phyloP scores from a whole-genome alignment of 805 yeast genomes.

The Groenewaldozyma tartarivorans region DNA sequence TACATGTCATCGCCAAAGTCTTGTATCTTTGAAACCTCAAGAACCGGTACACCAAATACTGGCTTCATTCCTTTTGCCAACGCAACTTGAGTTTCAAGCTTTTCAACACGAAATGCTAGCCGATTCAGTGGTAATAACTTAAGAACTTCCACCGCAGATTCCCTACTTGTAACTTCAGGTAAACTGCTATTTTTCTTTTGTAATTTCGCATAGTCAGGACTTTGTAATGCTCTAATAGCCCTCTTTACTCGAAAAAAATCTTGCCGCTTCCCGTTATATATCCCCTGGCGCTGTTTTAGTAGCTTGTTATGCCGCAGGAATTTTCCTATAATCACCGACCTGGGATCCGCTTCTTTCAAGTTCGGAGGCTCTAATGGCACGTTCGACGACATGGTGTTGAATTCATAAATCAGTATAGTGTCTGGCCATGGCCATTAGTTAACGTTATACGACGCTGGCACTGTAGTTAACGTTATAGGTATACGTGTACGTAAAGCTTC shows the following conservation, averaged over 20 bases:
- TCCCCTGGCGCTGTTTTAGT: slow-evolving; percentile 77
- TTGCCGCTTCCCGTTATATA: slow-evolving; percentile 56
- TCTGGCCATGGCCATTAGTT: too few relatives aligned
- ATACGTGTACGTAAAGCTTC: too few relatives aligned
- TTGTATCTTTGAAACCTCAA: slow-evolving; percentile 29
- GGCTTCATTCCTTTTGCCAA: slow-evolving; percentile 67
- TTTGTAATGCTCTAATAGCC: slow-evolving; percentile 63
- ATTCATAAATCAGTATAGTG: too few relatives aligned
- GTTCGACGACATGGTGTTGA: slow-evolving; percentile 15
- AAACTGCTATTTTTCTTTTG: slow-evolving; percentile 37
- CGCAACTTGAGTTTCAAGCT: slow-evolving; percentile 48
- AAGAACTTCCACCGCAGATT: slow-evolving; percentile 53
- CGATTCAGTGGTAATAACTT: slow-evolving; percentile 62
- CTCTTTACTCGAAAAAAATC: slow-evolving; percentile 77
- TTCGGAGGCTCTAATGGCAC: slow-evolving; percentile 26
- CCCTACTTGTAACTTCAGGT: slow-evolving; percentile 42
- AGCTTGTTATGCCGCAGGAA: slow-evolving; percentile 53
- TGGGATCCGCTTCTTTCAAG: slow-evolving; percentile 34
- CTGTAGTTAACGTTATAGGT: too few relatives aligned
- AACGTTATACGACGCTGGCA: too few relatives aligned
- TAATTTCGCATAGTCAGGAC: slow-evolving; percentile 56
- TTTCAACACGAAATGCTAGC: slow-evolving; percentile 65
- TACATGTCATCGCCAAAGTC: slow-evolving; percentile 40
- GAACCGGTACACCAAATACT: slow-evolving; percentile 45
- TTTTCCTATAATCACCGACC: slow-evolving; percentile 60